Percentiles rank a stretch among this genome's conserved stretches.
phyloP scores from a whole-genome alignment of 257 asterid species.

The Paulownia fortunei region DNA sequence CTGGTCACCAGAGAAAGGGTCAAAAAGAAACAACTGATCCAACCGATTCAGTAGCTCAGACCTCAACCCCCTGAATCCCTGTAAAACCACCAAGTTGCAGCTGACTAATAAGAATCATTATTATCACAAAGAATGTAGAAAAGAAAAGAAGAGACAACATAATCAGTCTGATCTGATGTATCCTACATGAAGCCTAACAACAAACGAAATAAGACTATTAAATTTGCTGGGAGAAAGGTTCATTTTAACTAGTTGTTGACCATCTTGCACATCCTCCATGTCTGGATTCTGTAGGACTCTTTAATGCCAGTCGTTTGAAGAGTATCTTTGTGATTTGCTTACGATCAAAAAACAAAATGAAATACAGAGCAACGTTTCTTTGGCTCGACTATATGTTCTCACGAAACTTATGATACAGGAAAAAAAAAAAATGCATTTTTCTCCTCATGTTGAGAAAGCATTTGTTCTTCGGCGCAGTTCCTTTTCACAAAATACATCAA shows the following conservation, averaged over 20 bases:
- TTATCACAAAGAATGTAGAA: neutral
- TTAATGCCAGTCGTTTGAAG: neutral
- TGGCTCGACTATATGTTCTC: neutral
- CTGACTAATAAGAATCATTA: neutral
- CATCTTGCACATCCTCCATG: no score
- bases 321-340: neutral
- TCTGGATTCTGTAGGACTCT: no score
- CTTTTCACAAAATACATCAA: no score
- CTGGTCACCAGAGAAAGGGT: slow-evolving; percentile 26
- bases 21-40: slow-evolving; percentile 25
- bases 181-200: no score
- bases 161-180: no score
- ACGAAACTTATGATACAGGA: no score
- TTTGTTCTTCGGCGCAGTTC: no score
- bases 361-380: neutral
- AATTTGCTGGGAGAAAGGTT: no score
- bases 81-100: neutral
- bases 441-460: no score
- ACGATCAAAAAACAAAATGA: neutral
- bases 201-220: no score
- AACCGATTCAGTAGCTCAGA: slow-evolving; percentile 22
- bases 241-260: no score
- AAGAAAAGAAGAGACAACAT: neutral
- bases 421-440: no score
- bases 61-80: slow-evolving; percentile 21